These are phyloP conservation scores for Cutaneotrichosporon spelunceum DNA, from an alignment of 1,284 basidiomycete species.

Conservation along the genomic window DNA sequence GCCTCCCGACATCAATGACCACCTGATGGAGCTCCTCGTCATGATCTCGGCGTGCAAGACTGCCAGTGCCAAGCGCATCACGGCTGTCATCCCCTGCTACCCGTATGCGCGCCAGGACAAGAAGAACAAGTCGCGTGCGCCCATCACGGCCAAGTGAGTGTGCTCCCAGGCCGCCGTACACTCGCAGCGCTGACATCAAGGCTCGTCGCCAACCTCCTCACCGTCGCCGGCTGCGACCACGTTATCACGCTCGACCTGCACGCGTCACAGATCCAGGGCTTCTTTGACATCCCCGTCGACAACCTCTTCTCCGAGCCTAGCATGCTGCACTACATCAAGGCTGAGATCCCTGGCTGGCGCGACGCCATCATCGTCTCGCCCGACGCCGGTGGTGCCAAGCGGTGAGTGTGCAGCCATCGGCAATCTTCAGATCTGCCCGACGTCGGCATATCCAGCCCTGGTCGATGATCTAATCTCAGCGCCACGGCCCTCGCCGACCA, in stretches of 20 bases:
- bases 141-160: constrained; percentile 85
- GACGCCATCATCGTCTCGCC: constrained; percentile 92
- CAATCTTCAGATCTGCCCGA: not conserved
- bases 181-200: constrained; percentile 23
- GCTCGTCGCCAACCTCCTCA: constrained; percentile 91
- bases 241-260: constrained; percentile 99
- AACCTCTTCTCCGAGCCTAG: constrained; percentile 87
- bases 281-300: constrained; percentile 98
- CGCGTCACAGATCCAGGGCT: constrained; percentile 97
- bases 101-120: constrained; percentile 97
- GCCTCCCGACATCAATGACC: constrained; percentile 53
- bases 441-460: not conserved
- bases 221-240: constrained; percentile 94
- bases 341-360: constrained; percentile 79
- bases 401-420: constrained; percentile 58
- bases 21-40: constrained; percentile 57
- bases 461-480: constrained; percentile 53
- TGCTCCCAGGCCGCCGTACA: not conserved
- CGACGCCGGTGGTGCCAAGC: constrained; percentile 96
- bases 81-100: constrained; percentile 96
- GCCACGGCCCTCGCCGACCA: constrained; percentile 94
- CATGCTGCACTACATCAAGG: constrained; percentile 86
- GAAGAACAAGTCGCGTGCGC: constrained; percentile 94
- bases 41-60: constrained; percentile 83
- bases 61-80: constrained; percentile 91